Conservation (phyloP, 2,329 filamentous ascomycete genomes). For the Chaetomium strumarium region DNA sequence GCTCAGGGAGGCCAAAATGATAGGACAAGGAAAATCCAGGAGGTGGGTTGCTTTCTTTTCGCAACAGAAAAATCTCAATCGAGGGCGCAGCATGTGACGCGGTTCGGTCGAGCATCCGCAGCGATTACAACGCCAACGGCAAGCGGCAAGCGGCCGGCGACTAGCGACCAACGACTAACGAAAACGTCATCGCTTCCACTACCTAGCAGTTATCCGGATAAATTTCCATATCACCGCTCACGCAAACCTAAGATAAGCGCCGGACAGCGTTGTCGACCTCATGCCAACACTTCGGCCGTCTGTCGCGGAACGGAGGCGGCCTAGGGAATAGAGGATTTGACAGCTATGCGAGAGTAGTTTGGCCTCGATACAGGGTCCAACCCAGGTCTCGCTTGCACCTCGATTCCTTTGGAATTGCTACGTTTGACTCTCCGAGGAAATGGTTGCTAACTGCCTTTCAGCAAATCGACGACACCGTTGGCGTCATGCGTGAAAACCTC, state of each 20-base stretch:
- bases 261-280: too few species aligned
- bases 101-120: background rate
- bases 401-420: background rate
- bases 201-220: background rate
- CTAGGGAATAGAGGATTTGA: too few species aligned
- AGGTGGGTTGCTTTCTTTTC: constrained; percentile 55
- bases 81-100: background rate
- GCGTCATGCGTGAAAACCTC: constrained; percentile 96
- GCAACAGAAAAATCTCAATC: constrained; percentile 6
- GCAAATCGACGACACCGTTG: constrained; percentile 97
- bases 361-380: background rate
- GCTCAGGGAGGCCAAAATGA: constrained; percentile 34
- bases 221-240: background rate
- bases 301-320: background rate
- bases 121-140: background rate
- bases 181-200: background rate
- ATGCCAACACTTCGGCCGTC: background rate
- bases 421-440: background rate
- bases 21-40: constrained; percentile 65
- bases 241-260: background rate
- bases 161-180: background rate
- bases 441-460: constrained; percentile 35
- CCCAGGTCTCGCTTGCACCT: background rate
- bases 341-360: background rate
- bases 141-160: background rate